Evolutionary conservation across 495 filamentous ascomycete species (phyloP), one percentile per base, ranked within the genome.

Genomic region (Cercophora sp.): DNA sequence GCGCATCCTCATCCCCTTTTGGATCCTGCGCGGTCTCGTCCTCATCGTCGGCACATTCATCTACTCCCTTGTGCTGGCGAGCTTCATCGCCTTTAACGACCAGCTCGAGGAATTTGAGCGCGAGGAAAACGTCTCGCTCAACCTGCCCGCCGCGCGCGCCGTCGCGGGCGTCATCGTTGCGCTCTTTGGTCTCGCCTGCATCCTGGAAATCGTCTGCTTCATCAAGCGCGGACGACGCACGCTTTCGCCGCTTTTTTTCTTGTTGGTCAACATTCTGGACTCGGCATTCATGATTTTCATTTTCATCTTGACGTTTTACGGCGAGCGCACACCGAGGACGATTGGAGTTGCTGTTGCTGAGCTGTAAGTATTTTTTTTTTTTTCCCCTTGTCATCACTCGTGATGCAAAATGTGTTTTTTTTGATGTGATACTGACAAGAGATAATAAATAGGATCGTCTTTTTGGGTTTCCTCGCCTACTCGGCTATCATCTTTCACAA

Each of bases 1-100:
- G 59, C 70, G 69, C 73, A 79, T 83, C 1, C 74, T 96, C 2
- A 75, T 96, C 16, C 92, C 92, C 0, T 96, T 88, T 72, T 96
- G 91, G 91, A 90, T 89, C 8, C 87, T 93, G 63, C 82, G 87
- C 19, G 80, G 85, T 46, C 82, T 65, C 35, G 55, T 67, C 48
- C 56, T 67, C 59, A 4, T 67, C 1, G 5, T 65, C 45, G 55
- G 53, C 23, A 53, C 65, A 20, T 59, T 3, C 42, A 10, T 60
- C 18, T 67, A 57, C 49, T 57, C n/a, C 11, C 18, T 69, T 1
- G 13, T 48, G 8, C 22, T 69, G 34, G 43, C 51, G 50, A 54
- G 41, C 9, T 13, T 69, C 15, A 32, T 35, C 36, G 22, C 40
- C 13, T 56, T 16, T 50, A 52, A 40, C 11, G 51, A 63, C 19